A percentile compares a stretch with the other conserved stretches of the same genome.
phyloP scores from a whole-genome alignment of 164 flowering plant species.

The Vitis labrusca region DNA sequence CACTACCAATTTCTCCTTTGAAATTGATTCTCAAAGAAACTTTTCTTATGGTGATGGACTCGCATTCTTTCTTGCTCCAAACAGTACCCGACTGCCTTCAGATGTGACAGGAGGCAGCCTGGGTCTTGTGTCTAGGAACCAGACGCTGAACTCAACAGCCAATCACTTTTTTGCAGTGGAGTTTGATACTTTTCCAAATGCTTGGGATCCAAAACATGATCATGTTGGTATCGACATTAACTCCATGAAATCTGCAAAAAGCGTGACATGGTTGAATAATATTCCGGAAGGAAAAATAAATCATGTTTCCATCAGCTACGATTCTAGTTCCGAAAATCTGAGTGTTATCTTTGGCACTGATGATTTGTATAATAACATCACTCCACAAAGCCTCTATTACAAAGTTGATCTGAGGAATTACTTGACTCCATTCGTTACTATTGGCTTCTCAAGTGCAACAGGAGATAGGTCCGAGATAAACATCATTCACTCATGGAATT shows the following conservation, averaged over 20 bases:
- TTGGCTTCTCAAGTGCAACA: constrained; percentile 29
- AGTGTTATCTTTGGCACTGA: constrained; percentile 19
- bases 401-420: constrained; percentile 13
- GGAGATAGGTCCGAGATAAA: constrained; percentile 4
- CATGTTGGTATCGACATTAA: constrained; percentile 51
- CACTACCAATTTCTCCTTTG: too few relatives aligned
- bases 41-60: too few relatives aligned
- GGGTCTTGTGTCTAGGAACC: too few relatives aligned
- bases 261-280: constrained; percentile 20
- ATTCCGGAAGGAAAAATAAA: constrained; percentile 11
- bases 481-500: constrained; percentile 23
- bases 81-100: too few relatives aligned
- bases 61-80: too few relatives aligned
- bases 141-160: constrained; percentile 1
- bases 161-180: constrained; percentile 42
- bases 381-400: neutral
- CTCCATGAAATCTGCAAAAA: constrained; percentile 23
- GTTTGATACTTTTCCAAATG: constrained; percentile 33
- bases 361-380: neutral
- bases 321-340: constrained; percentile 27
- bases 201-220: constrained; percentile 33
- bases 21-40: too few relatives aligned
- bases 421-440: constrained; percentile 20
- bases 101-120: too few relatives aligned
- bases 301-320: constrained; percentile 33